Conservation (phyloP, 2,329 filamentous ascomycete species). For the Cladosporium sp. region DNA sequence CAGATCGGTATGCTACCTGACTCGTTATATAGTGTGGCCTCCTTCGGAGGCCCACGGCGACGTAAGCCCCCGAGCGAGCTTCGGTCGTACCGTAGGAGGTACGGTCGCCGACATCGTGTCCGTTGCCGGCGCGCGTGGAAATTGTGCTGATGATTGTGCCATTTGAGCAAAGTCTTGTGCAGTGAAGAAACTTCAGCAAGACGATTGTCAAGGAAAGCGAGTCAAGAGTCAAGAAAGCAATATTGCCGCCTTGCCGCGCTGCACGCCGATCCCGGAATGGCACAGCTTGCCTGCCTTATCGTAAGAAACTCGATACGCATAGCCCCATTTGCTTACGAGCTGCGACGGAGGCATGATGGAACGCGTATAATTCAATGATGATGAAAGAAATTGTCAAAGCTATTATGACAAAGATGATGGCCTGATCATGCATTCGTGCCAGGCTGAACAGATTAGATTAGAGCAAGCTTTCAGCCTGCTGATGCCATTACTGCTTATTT, state of each 20-base stretch:
- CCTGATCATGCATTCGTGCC: neutral
- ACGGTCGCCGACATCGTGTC: neutral
- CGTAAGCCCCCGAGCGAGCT: constrained; percentile 1
- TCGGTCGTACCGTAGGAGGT: neutral
- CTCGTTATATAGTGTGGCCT: neutral
- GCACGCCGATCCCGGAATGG: constrained; percentile 6
- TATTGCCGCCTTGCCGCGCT: constrained; percentile 5
- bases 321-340: neutral
- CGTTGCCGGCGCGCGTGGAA: neutral
- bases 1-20: neutral
- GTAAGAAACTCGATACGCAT: constrained; percentile 1
- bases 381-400: neutral
- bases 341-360: neutral
- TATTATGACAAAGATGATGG: neutral
- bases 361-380: neutral
- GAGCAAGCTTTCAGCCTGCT: neutral
- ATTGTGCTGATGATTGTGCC: neutral
- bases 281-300: neutral
- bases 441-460: constrained; percentile 4
- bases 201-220: neutral
- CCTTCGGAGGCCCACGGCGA: neutral
- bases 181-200: neutral
- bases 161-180: neutral
- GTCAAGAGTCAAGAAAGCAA: neutral
- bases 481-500: neutral